These are phyloP conservation scores for Cutaneotrichosporon sp. DNA, from an alignment of 1,284 basidiomycete genomes.

Conservation along the genomic window DNA sequence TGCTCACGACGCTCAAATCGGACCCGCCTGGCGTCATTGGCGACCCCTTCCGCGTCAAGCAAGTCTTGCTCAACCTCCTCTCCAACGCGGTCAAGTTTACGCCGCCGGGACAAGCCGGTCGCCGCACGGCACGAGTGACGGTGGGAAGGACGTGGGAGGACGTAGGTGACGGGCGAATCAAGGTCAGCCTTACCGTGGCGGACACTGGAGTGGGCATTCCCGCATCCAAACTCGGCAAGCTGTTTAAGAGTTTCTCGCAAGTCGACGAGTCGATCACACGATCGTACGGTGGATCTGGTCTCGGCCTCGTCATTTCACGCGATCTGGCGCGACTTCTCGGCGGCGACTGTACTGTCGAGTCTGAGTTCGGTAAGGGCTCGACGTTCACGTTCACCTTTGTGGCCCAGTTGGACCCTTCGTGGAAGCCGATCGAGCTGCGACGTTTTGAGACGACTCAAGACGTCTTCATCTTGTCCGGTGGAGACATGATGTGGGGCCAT, in stretches of 20 bases:
- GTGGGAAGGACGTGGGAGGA: conserved; percentile 28
- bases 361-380: conserved; percentile 42
- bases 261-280: conserved; percentile 44
- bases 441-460: conserved; percentile 11
- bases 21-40: conserved; percentile 38
- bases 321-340: conserved; percentile 41
- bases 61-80: conserved; percentile 37
- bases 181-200: conserved; percentile 26
- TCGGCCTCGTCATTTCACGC: conserved; percentile 45
- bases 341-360: conserved; percentile 41
- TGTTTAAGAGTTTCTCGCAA: conserved; percentile 46
- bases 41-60: conserved; percentile 44
- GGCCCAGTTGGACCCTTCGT: conserved; percentile 19
- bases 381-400: conserved; percentile 43
- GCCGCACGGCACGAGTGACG: conserved; percentile 27
- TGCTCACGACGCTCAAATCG: conserved; percentile 29
- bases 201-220: conserved; percentile 43
- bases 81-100: conserved; percentile 47
- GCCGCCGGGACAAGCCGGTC: conserved; percentile 7
- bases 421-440: conserved; percentile 9
- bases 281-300: conserved; percentile 39
- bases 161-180: conserved; percentile 18
- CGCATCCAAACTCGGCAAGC: conserved; percentile 34
- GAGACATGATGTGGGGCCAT: conserved; percentile 26
- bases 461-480: conserved; percentile 25